A percentile compares a stretch with the other conserved stretches of the same genome.
phyloP scores from a whole-genome alignment of 441 rosid species.

The Pelargonium myrrhifolium region DNA sequence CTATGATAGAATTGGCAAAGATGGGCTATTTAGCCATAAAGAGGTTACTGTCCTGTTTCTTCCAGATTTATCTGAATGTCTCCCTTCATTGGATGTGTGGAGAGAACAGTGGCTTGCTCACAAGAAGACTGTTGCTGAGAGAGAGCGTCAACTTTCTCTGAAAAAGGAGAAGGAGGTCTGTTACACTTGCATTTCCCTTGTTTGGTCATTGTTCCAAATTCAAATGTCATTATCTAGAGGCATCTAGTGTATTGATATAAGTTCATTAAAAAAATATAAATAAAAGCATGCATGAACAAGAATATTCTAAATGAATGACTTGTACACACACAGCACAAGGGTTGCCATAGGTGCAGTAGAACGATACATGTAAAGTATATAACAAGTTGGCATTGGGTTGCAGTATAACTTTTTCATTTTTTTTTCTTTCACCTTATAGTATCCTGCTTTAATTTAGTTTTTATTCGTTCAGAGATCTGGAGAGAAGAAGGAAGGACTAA shows the following conservation, averaged over 20 bases:
- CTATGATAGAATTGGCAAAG: constrained; percentile 81
- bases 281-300: not conserved
- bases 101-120: constrained; percentile 74
- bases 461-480: constrained; percentile 37
- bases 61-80: constrained; percentile 85
- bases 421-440: constrained; percentile 9
- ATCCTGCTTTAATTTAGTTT: constrained; percentile 18
- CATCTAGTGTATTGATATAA: not conserved
- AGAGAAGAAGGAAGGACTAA: constrained; percentile 45
- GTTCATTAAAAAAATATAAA: not conserved
- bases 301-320: no score
- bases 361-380: not conserved
- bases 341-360: not conserved
- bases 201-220: constrained; percentile 2
- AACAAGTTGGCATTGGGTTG: not conserved
- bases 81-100: constrained; percentile 81
- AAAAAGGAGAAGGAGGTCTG: constrained; percentile 62
- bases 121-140: constrained; percentile 60
- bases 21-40: constrained; percentile 80
- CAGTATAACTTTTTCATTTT: not conserved
- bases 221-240: not conserved
- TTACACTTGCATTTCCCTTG: not conserved
- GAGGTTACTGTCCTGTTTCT: constrained; percentile 89
- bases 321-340: not conserved
- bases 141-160: constrained; percentile 49